Evolutionary conservation across 495 filamentous ascomycete genomes (phyloP), one percentile per base, ranked within the genome.

Genomic region (Cercophora scortea): DNA sequence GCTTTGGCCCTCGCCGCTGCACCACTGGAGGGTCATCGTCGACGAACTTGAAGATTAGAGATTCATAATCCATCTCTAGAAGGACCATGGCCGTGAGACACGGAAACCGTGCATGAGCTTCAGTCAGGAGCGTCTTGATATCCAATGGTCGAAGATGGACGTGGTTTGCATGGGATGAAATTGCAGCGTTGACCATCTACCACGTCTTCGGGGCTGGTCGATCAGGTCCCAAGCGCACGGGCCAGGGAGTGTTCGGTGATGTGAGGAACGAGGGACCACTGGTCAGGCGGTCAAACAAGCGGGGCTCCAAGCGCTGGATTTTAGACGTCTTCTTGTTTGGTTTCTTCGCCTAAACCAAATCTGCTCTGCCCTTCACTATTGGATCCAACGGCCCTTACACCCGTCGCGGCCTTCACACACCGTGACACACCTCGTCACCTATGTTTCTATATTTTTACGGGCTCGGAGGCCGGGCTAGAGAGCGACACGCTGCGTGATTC

Each of bases 1-100:
- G 50, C 50, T 46, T 52, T 43, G 43, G 50, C 35, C 50, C 50
- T 52, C 17, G 50, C 35, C 50, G 50, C 47, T 32, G 43, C 44
- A 47, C 42, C 33, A 40, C 50, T 47, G 17, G 43, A 47, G 50
- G 50, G 42, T 45, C 50, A 42, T 52, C 50, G 39, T 52, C 50
- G 50, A 52, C 50, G 42, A n/a, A n/a, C n/a, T n/a, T n/a, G n/a
- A 46, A 46, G 50, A 52, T 51, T 36, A 51, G 39, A 52, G 50
- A 33, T 52, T 52, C 16, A 32, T 52, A 32, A 46, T 52, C 50
- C 42, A 52, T 51, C 8, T 44, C 49, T n/a, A 25, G 44, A 19
- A 32, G 49, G 40, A 32, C 33, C 43, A 32, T 43, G 41, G 49
- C 43, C 18, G 8, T 41, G 38, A 43, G 36, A 18, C 40, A 51